Base-by-base conservation (phyloP, 345 rosid species). In the Rhodamnia argentea region DNA sequence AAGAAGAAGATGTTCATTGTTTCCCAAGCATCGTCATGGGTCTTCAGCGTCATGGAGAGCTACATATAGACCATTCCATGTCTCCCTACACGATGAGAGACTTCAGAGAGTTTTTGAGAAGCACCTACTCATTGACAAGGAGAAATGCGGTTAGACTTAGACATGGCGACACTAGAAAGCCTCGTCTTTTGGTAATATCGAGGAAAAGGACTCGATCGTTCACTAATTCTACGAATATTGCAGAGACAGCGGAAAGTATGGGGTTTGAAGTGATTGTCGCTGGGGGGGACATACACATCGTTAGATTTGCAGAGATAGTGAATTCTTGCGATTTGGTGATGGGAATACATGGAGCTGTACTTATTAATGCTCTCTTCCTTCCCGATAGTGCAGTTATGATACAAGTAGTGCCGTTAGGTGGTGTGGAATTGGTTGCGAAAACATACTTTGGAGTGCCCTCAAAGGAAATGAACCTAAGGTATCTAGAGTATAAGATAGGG, bases 341-440 rank as follows among this genome's bases (percentile, higher is more conserved):
- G 88, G 91, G 91, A 14, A 89, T 89, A 40, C 92, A 91, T 47
- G 91, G 92, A n/a, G 91, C 91, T 50, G 91, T 90, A 32, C 86
- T 91, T 23, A 87, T 90, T 0, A 91, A 91, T 88, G 87, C 86
- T 82, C 86, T 89, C 22, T 91, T 89, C 86, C 89, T 91, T 18
- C 89, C 91, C 0, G 88, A 88, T 2, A 82, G 87, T 26, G 90
- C 88, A 0, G 85, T 89, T 26, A 29, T 88, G 55, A 87, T 89
- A 9, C 92, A 91, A 52, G 52, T 91, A 40, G 15, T 89, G 27
- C 91, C 91, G 0, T 54, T 88, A 11, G 91, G 90, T 23, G 54
- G 53, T 27, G 59, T 87, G 26, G 90, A 86, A 8, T 22, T 87
- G 88, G 44, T 89, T 47, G 90, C 90, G 0, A 83, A 83, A 42